Evolutionary conservation across 352 stramenopile genomes (phyloP).

Genomic region (Thalassiosira sp.): DNA sequence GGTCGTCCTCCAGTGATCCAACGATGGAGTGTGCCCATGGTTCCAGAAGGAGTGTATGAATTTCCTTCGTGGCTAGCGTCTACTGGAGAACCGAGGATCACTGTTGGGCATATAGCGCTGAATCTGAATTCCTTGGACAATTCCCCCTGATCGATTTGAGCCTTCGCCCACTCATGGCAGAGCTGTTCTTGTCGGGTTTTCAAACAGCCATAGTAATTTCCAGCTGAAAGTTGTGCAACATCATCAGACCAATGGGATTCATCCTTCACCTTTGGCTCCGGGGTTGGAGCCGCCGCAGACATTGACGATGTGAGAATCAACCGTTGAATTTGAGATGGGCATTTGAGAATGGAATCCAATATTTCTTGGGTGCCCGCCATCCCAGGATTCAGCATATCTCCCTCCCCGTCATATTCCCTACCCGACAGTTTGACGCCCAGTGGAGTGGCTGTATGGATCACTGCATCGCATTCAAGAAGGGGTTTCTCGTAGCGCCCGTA

Average conservation of each 20-base stretch:
- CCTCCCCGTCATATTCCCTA: conserved; percentile 45
- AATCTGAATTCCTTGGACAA: conserved; percentile 42
- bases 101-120: conserved; percentile 35
- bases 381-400: conserved; percentile 59
- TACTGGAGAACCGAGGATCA: conserved; percentile 40
- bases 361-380: conserved; percentile 60
- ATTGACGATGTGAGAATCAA: conserved; percentile 70
- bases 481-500: conserved; percentile 41
- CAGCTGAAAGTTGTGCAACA: conserved; percentile 31
- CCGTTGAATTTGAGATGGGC: conserved; percentile 54
- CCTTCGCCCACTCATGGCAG: conserved; percentile 32
- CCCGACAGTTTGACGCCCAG: conserved; percentile 37
- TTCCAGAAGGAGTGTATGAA: conserved; percentile 61
- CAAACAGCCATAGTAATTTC: conserved; percentile 37
- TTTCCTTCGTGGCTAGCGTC: conserved; percentile 20
- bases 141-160: conserved; percentile 14
- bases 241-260: conserved; percentile 57
- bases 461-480: conserved; percentile 38
- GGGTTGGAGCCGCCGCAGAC: conserved; percentile 46
- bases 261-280: conserved; percentile 37
- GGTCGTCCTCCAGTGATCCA: conserved; percentile 61
- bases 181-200: conserved; percentile 45
- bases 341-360: conserved; percentile 37
- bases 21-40: conserved; percentile 58
- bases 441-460: conserved; percentile 65